Evolutionary conservation across 2,329 filamentous ascomycete genomes (phyloP).

Genomic region (Neofusicoccum sp.): DNA sequence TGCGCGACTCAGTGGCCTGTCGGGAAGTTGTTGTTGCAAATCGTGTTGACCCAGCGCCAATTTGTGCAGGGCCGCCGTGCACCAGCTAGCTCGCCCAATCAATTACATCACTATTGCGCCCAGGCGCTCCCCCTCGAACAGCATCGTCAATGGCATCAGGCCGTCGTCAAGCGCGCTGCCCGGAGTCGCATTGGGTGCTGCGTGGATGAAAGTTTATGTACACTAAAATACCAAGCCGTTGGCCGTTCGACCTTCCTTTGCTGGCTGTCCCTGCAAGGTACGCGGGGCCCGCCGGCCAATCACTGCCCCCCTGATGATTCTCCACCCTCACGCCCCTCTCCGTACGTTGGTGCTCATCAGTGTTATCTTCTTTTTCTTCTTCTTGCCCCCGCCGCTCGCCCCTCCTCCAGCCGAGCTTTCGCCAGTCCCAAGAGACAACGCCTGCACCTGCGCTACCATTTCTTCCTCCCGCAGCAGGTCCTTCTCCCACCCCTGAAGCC

Average conservation of each 20-base stretch:
- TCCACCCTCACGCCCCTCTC: slow-evolving; percentile 50
- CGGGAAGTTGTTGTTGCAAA: slow-evolving; percentile 11
- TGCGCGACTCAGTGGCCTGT: slow-evolving; percentile 5
- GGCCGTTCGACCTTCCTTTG: not conserved
- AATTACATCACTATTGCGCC: slow-evolving; percentile 7
- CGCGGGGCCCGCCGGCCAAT: slow-evolving; percentile 5
- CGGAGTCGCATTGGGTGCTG: not conserved
- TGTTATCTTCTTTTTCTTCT: slow-evolving; percentile 68
- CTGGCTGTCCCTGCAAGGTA: slow-evolving; percentile 16
- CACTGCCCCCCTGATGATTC: not conserved
- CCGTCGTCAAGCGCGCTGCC: not conserved
- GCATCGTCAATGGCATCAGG: not conserved
- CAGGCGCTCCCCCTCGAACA: not conserved
- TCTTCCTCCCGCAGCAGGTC: slow-evolving; percentile 63
- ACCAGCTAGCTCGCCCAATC: not conserved
- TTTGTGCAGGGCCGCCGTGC: slow-evolving; percentile 6
- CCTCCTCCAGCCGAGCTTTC: slow-evolving; percentile 31
- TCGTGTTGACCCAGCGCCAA: slow-evolving; percentile 9
- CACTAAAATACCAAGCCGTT: not conserved
- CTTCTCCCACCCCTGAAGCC: slow-evolving; percentile 80
- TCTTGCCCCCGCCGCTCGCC: slow-evolving; percentile 42
- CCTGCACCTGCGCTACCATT: slow-evolving; percentile 50
- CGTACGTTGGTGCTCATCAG: slow-evolving; percentile 65
- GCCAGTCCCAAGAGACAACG: slow-evolving; percentile 34
- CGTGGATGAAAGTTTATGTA: not conserved